Evolutionary conservation across 495 filamentous ascomycete species (phyloP), one percentile per base, ranked within the genome.

Genomic region (Penicillium manginii): DNA sequence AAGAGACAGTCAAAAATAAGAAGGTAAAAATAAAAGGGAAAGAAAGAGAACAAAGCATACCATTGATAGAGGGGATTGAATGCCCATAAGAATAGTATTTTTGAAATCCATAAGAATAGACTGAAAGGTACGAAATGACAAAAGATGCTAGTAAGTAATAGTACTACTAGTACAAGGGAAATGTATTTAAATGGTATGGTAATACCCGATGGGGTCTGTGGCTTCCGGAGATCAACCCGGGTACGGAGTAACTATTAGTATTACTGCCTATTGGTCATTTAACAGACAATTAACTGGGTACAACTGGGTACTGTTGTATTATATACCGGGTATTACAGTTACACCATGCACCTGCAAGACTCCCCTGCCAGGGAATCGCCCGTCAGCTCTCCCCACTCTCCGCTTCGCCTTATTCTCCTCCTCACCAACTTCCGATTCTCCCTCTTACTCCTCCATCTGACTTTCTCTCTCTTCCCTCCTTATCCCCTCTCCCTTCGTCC

Each of bases 351-450:
- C 15, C 9, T n/a, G 35, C 35, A n/a, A n/a, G 35, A 14, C 35
- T 43, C 40, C 40, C 40, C 40, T 43, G 40, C n/a, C 26, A 39
- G 46, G 61, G 50, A 58, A 58, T 45, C 58, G 43, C 58, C 63
- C 71, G 68, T 75, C 73, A 71, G 70, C 61, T 66, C 67, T 69
- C 68, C 65, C 66, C 68, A 63, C 65, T 63, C 64, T 68, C 65
- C 59, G 56, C 63, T 65, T 65, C 52, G 63, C 63, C 63, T 62
- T 59, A 53, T 50, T 49, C 48, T 57, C 54, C 54, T 55, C 51
- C 42, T 60, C 51, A 39, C 57, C 58, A 43, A 43, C 15, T 62
- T 57, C 54, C 54, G 50, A 46, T 46, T 57, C 55, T 33, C 53
- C 55, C 48, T 48, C 54, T 50, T 55, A 55, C 57, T 62, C 58